Percentiles rank a stretch among this genome's conserved stretches.
Evolutionary conservation across 768 basidiomycete species (phyloP).

Genomic region (Lactarius hatsudake): DNA sequence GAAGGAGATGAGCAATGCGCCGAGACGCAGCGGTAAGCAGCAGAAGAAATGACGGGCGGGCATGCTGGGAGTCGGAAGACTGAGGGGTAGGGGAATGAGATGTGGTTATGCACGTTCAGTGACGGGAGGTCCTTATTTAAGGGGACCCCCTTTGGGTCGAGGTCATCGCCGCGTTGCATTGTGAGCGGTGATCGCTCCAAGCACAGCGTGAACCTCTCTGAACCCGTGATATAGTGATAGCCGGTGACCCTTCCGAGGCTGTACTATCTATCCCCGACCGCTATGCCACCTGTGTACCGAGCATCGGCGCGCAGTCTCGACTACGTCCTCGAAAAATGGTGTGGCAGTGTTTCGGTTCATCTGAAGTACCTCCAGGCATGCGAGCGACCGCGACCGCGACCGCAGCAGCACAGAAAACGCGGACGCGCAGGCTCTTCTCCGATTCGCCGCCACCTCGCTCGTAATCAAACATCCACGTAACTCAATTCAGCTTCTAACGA

Average conservation of each 20-base stretch:
- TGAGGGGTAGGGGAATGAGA: neutral
- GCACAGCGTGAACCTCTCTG: too few relatives aligned
- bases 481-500: too few relatives aligned
- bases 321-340: neutral
- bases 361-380: neutral
- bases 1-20: conserved; percentile 23
- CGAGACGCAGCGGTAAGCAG: conserved; percentile 27
- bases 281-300: neutral
- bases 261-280: neutral
- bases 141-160: neutral
- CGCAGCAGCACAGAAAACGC: neutral
- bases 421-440: neutral
- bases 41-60: conserved; percentile 24
- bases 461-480: neutral
- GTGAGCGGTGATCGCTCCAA: neutral
- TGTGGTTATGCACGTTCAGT: neutral
- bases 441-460: neutral
- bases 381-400: too few relatives aligned
- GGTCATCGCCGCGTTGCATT: neutral
- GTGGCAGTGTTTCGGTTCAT: neutral
- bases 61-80: conserved; percentile 10
- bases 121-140: neutral
- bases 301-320: neutral
- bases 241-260: neutral
- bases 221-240: neutral